Evolutionary conservation across 169 alveolate species (phyloP), one percentile per base, ranked within the genome.

Genomic region (Besnoitia besnoiti): DNA sequence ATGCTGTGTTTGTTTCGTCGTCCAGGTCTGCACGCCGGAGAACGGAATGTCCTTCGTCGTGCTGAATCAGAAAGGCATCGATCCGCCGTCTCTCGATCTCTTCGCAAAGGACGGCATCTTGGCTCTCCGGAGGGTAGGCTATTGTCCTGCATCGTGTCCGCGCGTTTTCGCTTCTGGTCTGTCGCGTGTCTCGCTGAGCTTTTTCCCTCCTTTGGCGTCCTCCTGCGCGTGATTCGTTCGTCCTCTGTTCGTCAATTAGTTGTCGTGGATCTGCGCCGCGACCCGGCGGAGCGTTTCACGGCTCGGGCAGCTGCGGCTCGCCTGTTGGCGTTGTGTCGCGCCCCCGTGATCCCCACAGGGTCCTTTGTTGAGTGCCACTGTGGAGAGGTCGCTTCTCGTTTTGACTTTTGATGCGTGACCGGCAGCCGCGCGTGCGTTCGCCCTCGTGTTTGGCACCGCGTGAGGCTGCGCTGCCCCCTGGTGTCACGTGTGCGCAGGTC

Each of bases 41-140:
- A 88, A 67, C 75, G 76, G 95, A 93, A 24, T 75, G 93, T 55
- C 94, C 82, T 98, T 99, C 96, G 99, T 98, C 75, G 99, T 99
- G 51, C 97, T 99, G 90, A 99, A 99, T 95, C 99, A 99, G 96
- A 99, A 99, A 95, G 99, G 99, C 49, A 98, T 99, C 50, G 99
- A 99, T 95, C 99, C 99, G n/a, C 98, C 99, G 19, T 98, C 99
- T 35, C 96, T 99, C 50, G 99, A 99, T 94, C 95, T 99, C 99
- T 95, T 99, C 75, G 99, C 99, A 14, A 98, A 98, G 93, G 99
- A 99, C 94, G 99, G 98, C 75, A 98, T 98, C 62, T 96, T 99
- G 85, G 99, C 99, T 3, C 95, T 99, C 76, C 97, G 99, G 93
- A 96, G 99, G 93, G 99, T 96, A 40, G 44, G 92, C 10, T 8